phyloP scores from a whole-genome alignment of 306 rosid species.

The Cicer cuneatum region DNA sequence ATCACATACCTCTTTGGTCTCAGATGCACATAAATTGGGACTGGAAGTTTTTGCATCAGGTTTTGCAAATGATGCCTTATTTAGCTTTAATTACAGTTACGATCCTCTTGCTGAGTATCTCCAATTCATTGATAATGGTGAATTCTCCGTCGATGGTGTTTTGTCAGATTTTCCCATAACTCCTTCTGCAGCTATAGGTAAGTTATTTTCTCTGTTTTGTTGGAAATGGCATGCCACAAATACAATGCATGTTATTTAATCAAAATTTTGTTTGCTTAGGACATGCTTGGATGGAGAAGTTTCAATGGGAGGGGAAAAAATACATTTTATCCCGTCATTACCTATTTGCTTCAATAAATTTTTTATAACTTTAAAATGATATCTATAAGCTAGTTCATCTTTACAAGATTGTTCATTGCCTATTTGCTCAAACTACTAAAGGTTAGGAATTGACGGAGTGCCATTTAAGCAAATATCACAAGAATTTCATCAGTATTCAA shows the following conservation, averaged over 20 bases:
- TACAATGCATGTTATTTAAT: constrained; percentile 16
- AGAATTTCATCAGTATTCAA: no score
- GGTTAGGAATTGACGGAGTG: no score
- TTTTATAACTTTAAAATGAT: no score
- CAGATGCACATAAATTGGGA: constrained; percentile 73
- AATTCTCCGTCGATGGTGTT: constrained; percentile 83
- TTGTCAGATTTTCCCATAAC: constrained; percentile 79
- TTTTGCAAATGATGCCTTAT: constrained; percentile 60
- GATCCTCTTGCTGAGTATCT: constrained; percentile 81
- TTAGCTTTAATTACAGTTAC: constrained; percentile 72
- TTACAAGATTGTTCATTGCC: no score
- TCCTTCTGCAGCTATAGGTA: constrained; percentile 72
- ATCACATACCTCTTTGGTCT: constrained; percentile 67
- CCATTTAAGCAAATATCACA: no score
- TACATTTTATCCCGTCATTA: background rate
- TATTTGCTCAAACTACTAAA: no score
- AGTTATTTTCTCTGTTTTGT: constrained; percentile 37
- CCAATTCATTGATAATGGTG: constrained; percentile 66
- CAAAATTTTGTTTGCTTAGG: constrained; percentile 12
- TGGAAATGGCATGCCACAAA: background rate
- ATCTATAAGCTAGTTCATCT: no score
- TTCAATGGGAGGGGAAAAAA: no score
- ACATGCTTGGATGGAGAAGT: no score
- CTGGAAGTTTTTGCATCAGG: constrained; percentile 73
- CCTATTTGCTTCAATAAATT: no score